phyloP scores from a whole-genome alignment of 2,329 filamentous ascomycete species.

The Pyricularia sp. region DNA sequence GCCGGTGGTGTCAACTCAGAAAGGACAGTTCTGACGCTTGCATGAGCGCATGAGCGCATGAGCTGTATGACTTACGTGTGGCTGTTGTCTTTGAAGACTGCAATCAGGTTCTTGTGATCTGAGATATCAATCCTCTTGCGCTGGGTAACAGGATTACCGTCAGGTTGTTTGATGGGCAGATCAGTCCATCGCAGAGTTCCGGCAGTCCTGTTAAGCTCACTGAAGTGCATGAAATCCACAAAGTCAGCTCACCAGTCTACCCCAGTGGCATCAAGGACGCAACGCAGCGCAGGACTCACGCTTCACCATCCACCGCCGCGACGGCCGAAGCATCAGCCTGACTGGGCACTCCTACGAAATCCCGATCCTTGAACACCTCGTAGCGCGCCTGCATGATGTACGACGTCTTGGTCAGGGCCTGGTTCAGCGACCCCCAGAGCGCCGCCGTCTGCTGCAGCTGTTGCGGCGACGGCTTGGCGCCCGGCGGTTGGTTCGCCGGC shows the following conservation, averaged over 20 bases:
- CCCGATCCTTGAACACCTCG: slow-evolving; percentile 36
- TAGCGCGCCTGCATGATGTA: slow-evolving; percentile 48
- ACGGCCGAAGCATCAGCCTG: slow-evolving; percentile 14
- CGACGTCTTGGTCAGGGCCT: slow-evolving; percentile 45
- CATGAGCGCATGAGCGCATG: no score
- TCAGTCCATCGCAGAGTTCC: slow-evolving; percentile 50
- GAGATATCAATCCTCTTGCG: slow-evolving; percentile 49
- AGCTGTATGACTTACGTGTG: slow-evolving; percentile 32
- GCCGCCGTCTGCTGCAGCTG: slow-evolving; percentile 7
- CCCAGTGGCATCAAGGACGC: neutral
- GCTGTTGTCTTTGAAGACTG: slow-evolving; percentile 40
- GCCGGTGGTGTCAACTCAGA: neutral
- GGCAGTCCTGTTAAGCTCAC: slow-evolving; percentile 27
- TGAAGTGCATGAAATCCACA: neutral
- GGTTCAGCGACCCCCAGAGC: slow-evolving; percentile 44
- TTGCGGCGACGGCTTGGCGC: slow-evolving; percentile 14
- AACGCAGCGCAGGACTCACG: neutral
- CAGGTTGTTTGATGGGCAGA: slow-evolving; percentile 44
- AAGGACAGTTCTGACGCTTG: neutral
- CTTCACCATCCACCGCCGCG: slow-evolving; percentile 9
- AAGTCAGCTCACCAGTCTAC: neutral
- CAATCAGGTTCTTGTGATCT: slow-evolving; percentile 36
- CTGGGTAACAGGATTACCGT: slow-evolving; percentile 37
- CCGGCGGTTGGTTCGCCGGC: slow-evolving; percentile 7
- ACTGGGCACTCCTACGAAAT: slow-evolving; percentile 23